Evolutionary conservation across 2,329 filamentous ascomycete species (phyloP).

Genomic region (Aspergillus brunneoviolaceus): DNA sequence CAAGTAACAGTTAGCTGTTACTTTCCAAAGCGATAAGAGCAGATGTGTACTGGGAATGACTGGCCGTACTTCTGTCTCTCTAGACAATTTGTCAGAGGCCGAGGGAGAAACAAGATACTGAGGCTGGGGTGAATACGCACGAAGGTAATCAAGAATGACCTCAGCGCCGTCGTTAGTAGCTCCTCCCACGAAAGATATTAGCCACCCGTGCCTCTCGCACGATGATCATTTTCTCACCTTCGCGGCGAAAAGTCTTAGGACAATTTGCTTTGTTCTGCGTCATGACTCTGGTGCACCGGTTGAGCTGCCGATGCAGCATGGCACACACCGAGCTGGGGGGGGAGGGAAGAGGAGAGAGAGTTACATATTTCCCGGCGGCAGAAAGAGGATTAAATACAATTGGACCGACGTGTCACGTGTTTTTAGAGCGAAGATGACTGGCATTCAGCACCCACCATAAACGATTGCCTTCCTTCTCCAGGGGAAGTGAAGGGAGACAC

Average conservation of each 20-base stretch:
- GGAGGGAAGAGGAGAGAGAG: too few species aligned
- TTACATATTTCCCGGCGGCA: not conserved
- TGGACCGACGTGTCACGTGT: too few species aligned
- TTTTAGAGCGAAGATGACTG: too few species aligned
- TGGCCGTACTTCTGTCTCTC: constrained; percentile 49
- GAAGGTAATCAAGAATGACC: constrained; percentile 52
- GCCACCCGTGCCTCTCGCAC: not conserved
- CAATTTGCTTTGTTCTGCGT: constrained; percentile 40
- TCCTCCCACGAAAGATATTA: constrained; percentile 3
- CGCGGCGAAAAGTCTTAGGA: constrained; percentile 29
- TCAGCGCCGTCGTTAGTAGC: constrained; percentile 33
- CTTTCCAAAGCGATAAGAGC: not conserved
- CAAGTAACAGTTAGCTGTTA: constrained; percentile 9
- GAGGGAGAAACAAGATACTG: not conserved
- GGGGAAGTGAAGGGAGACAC: too few species aligned
- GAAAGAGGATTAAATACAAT: not conserved
- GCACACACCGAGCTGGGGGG: not conserved
- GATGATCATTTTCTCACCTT: constrained; percentile 27
- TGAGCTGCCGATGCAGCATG: not conserved
- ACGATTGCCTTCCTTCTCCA: too few species aligned
- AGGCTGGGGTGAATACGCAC: constrained; percentile 34
- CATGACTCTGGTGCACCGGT: constrained; percentile 29
- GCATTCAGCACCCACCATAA: too few species aligned
- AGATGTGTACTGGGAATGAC: not conserved
- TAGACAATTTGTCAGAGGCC: constrained; percentile 20